Evolutionary conservation across 202 grass and related monocot genomes (phyloP).

Genomic region (Zizania palustris): DNA sequence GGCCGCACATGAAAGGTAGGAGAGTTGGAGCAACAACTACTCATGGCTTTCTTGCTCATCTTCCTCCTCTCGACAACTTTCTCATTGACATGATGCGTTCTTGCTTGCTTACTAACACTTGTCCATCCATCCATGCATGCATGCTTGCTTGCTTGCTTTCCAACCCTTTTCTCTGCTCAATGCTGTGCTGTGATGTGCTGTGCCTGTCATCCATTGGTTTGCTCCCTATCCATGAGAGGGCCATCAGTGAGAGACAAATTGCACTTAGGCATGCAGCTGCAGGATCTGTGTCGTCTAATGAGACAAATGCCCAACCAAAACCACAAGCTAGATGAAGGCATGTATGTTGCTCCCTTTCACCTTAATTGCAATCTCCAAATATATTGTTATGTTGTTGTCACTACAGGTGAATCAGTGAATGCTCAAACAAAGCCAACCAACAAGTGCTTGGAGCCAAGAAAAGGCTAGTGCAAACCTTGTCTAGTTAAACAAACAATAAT

Average conservation of each 20-base stretch:
- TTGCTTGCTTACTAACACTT: constrained; percentile 34
- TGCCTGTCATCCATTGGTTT: constrained; percentile 11
- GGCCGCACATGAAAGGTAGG: constrained; percentile 3
- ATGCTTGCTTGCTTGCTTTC: constrained; percentile 50
- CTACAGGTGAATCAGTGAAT: not conserved
- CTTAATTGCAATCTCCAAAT: constrained; percentile 16
- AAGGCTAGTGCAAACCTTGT: constrained; percentile 24
- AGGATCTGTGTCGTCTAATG: constrained; percentile 69
- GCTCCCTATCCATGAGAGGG: constrained; percentile 38
- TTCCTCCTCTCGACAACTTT: not conserved
- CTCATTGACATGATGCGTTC: constrained; percentile 32
- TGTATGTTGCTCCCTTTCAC: constrained; percentile 26
- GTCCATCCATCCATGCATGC: not conserved
- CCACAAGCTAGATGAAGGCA: constrained; percentile 35
- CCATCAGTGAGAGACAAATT: constrained; percentile 50
- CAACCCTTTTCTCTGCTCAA: constrained; percentile 28
- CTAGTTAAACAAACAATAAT: constrained; percentile 6
- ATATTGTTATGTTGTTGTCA: constrained; percentile 22
- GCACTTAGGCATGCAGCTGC: constrained; percentile 20
- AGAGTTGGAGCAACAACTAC: constrained; percentile 33
- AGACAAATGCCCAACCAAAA: constrained; percentile 54
- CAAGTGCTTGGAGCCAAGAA: constrained; percentile 29
- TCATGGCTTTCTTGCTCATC: constrained; percentile 12
- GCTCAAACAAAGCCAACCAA: not conserved
- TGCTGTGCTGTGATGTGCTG: not conserved